phyloP scores from a whole-genome alignment of 148 eudicot genomes.

The Mesembryanthemum crystallinum region DNA sequence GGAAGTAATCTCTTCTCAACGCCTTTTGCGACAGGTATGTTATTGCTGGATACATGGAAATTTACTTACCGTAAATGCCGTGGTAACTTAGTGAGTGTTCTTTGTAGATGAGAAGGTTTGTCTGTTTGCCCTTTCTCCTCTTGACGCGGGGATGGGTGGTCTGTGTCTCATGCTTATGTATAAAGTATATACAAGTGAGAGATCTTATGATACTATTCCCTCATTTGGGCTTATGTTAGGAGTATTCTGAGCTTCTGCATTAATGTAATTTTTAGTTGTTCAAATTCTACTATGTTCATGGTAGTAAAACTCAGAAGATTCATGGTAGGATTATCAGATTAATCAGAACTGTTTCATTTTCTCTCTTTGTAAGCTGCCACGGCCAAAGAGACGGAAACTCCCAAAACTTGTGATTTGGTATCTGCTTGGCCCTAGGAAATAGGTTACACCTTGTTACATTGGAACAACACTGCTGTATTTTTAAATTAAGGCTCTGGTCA shows the following conservation, averaged over 20 bases:
- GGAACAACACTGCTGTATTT: too few relatives aligned
- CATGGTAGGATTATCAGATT: too few relatives aligned
- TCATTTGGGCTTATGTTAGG: neutral
- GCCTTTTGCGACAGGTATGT: slow-evolving; percentile 64
- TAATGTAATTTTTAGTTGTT: neutral
- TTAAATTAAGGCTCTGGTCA: too few relatives aligned
- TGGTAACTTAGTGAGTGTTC: neutral
- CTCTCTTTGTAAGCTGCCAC: too few relatives aligned
- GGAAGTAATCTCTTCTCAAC: slow-evolving; percentile 52
- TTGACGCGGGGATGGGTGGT: neutral
- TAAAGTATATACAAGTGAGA: neutral
- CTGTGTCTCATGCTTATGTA: neutral
- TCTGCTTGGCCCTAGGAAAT: too few relatives aligned
- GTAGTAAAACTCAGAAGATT: too few relatives aligned
- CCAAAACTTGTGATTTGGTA: too few relatives aligned
- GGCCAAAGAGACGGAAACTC: too few relatives aligned
- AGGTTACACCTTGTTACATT: too few relatives aligned
- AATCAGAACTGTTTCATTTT: too few relatives aligned
- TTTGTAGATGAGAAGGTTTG: neutral
- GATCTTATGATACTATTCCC: neutral
- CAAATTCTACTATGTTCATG: too few relatives aligned
- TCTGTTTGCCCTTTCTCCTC: neutral
- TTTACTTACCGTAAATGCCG: slow-evolving; percentile 10
- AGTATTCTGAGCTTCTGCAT: neutral
- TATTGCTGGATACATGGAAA: neutral